These are phyloP conservation scores for fission yeast (Schizosaccharomyces pombe) DNA, from an alignment of 805 yeast genomes.

Conservation along the genomic window DNA sequence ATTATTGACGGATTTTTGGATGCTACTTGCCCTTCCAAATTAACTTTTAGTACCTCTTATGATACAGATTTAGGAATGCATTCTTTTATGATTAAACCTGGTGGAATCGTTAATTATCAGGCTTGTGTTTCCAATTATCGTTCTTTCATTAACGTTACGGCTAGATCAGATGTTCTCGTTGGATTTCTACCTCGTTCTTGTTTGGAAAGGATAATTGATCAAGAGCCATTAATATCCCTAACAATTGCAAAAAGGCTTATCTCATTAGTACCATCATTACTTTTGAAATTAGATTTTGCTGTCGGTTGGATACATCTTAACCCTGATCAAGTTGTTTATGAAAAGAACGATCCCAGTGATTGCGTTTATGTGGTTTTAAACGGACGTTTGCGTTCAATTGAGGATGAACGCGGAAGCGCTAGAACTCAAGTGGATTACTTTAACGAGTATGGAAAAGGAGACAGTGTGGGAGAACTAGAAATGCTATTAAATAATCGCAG, in stretches of 20 bases:
- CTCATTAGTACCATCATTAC: slow-evolving; percentile 37
- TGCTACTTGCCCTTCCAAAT: slow-evolving; percentile 22
- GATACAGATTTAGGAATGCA: slow-evolving; percentile 11
- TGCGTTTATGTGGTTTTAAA: slow-evolving; percentile 75
- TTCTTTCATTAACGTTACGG: slow-evolving; percentile 48
- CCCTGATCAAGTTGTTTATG: slow-evolving; percentile 63
- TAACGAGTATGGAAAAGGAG: slow-evolving; percentile 77
- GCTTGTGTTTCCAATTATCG: slow-evolving; percentile 59
- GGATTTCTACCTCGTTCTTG: slow-evolving; percentile 46
- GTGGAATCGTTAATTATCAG: slow-evolving; percentile 73
- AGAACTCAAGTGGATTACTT: slow-evolving; percentile 13
- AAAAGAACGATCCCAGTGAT: slow-evolving; percentile 69
- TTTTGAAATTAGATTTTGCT: slow-evolving; percentile 66
- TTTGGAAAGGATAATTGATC: slow-evolving; percentile 45
- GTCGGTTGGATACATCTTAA: slow-evolving; percentile 80
- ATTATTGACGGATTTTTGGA: slow-evolving; percentile 59
- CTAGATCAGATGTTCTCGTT: slow-evolving; percentile 37
- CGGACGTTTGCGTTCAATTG: slow-evolving; percentile 57
- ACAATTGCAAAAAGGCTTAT: slow-evolving; percentile 56
- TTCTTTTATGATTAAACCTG: slow-evolving; percentile 35
- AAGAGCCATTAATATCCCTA: slow-evolving; percentile 49
- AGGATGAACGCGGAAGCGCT: slow-evolving; percentile 8
- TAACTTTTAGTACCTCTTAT: slow-evolving; percentile 6
- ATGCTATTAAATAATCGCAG: slow-evolving; percentile 50
- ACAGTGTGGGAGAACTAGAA: slow-evolving; percentile 84